phyloP scores from a whole-genome alignment of 148 eudicot genomes.

The Vaccinium darrowii region DNA sequence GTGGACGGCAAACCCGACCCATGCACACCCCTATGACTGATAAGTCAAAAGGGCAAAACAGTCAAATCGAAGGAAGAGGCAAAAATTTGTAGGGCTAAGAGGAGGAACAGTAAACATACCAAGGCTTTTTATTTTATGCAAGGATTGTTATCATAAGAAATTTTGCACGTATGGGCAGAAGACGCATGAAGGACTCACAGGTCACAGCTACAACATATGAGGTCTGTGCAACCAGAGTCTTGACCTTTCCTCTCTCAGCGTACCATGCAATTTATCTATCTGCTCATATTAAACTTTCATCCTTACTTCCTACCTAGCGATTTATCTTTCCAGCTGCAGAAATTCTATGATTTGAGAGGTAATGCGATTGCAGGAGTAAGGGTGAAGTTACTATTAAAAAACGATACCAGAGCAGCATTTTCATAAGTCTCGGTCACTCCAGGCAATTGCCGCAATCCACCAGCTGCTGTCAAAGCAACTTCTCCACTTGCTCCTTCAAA shows the following conservation, averaged over 20 bases:
- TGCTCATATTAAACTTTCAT: neutral
- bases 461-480: constrained; percentile 79
- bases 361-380: neutral
- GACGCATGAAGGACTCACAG: neutral
- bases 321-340: neutral
- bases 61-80: no score
- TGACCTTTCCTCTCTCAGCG: neutral
- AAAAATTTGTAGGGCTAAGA: no score
- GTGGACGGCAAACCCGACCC: no score
- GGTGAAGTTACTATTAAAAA: constrained; percentile 8
- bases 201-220: neutral
- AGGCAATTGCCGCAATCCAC: constrained; percentile 83
- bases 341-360: neutral
- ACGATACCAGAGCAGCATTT: constrained; percentile 81
- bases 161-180: no score
- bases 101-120: no score
- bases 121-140: no score
- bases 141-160: no score
- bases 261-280: neutral
- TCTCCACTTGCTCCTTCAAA: constrained; percentile 88
- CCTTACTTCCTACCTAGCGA: neutral
- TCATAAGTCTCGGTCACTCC: constrained; percentile 52
- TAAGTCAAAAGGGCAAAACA: no score
- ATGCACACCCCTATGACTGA: no score
- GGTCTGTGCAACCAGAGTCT: neutral